phyloP scores from a whole-genome alignment of 2,329 filamentous ascomycete genomes.

The Fusarium nisikadoi region DNA sequence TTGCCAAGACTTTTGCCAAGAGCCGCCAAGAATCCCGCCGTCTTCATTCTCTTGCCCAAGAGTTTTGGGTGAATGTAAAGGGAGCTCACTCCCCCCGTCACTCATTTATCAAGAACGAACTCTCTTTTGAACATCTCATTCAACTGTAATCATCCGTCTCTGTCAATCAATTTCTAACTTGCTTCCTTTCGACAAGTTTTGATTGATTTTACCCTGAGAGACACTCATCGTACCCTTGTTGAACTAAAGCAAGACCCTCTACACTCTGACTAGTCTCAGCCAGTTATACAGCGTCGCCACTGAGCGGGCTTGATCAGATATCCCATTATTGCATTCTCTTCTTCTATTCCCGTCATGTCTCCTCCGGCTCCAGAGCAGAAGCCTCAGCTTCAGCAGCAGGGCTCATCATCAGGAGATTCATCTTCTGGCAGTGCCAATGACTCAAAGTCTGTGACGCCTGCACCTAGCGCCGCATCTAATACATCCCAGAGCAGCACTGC shows the following conservation, averaged over 20 bases:
- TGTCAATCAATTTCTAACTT: constrained; percentile 10
- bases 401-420: constrained; percentile 38
- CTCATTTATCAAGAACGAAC: constrained; percentile 35
- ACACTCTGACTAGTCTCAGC: constrained; percentile 23
- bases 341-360: constrained; percentile 45
- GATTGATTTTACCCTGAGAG: background rate
- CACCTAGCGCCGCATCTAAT: constrained; percentile 60
- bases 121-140: constrained; percentile 41
- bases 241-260: constrained; percentile 13
- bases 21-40: constrained; percentile 52
- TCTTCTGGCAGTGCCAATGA: constrained; percentile 55
- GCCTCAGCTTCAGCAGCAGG: constrained; percentile 34
- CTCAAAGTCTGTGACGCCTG: constrained; percentile 65
- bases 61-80: constrained; percentile 52
- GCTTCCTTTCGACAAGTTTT: background rate
- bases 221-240: background rate
- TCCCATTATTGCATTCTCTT: constrained; percentile 10
- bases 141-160: constrained; percentile 8
- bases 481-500: constrained; percentile 56
- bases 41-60: constrained; percentile 50
- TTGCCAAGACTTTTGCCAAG: constrained; percentile 4
- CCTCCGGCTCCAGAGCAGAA: constrained; percentile 45
- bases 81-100: constrained; percentile 48
- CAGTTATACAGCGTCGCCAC: constrained; percentile 1
- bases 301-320: constrained; percentile 37